Conservation (phyloP, 148 eudicot species). For the Drosera capensis region DNA sequence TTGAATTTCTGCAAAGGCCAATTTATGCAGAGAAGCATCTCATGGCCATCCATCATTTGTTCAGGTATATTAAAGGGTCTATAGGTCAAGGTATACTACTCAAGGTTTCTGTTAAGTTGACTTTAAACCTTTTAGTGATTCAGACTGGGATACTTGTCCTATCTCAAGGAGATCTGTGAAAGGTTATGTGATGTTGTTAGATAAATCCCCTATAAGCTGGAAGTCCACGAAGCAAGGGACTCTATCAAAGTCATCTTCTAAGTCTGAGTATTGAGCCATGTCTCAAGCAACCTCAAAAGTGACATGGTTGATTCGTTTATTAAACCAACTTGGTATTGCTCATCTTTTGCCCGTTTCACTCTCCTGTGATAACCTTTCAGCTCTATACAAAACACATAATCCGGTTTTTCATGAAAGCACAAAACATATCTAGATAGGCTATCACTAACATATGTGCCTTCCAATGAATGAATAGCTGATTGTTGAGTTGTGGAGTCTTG, state of each 20-base stretch:
- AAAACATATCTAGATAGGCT: not conserved
- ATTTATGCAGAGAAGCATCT: not conserved
- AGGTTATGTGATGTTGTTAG: not conserved
- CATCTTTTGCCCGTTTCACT: not conserved
- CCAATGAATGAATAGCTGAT: too few relatives aligned
- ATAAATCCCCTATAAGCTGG: not conserved
- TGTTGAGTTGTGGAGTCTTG: too few relatives aligned
- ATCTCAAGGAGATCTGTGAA: not conserved
- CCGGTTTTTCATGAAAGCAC: constrained; percentile 1
- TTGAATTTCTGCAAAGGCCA: too few relatives aligned
- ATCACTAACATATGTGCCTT: too few relatives aligned
- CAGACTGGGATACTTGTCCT: not conserved
- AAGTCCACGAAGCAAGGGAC: not conserved
- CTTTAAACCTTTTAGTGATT: not conserved
- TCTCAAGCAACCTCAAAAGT: not conserved
- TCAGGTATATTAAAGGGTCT: not conserved
- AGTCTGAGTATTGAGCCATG: constrained; percentile 1
- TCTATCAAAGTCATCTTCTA: not conserved
- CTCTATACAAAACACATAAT: not conserved
- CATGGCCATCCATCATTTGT: too few relatives aligned
- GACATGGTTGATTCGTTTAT: not conserved
- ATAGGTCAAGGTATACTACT: not conserved
- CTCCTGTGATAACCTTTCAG: not conserved
- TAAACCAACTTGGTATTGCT: not conserved
- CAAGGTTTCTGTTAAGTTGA: not conserved